Evolutionary conservation across 768 basidiomycete species (phyloP), one percentile per base, ranked within the genome.

Genomic region (Pulveroboletus ravenelii): DNA sequence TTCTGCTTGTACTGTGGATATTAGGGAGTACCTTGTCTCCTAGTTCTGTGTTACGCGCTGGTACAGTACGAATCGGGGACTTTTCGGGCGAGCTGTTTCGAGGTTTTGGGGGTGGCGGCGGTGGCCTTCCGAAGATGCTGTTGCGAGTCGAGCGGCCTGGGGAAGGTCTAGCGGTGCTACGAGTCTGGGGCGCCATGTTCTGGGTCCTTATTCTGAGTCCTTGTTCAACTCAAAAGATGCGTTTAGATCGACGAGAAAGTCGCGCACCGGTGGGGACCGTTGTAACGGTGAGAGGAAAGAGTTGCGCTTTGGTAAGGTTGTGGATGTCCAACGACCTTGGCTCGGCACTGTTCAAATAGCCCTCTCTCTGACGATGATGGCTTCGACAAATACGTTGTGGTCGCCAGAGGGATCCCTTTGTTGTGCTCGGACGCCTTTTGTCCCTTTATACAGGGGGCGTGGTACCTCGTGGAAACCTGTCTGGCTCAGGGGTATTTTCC

Each of bases 101-200:
- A 29, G 49, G 41, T 30, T 46, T 56, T 3, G 40, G 34, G 15
- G 47, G 49, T 18, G 54, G 46, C 20, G 45, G 45, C 2, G 51
- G 38, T 10, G 54, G 31, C 3, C 63, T 44, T n/a, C 60, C 60
- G n/a, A 52, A 57, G 3, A 55, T 27, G 41, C 62, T 64, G 27
- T 67, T 66, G 49, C 56, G 56, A 4, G 65, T 60, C 4, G 30
- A 23, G 44, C 60, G 57, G 36, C 56, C 54, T 0, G 60, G 53
- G 3, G 60, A 57, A 20, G 36, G 1, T 30, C 54, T 65, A 37
- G 44, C 13, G n/a, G 50, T 14, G 29, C 55, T 65, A 17, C 60
- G 58, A 0, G 64, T 64, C 40, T 53, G 60, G 35, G 64, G 65
- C n/a, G 65, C 51, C 65, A 67, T 67, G 27, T 10, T 39, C 34